phyloP scores from a whole-genome alignment of 2,329 filamentous ascomycete genomes.

The Didymella arachidicola region DNA sequence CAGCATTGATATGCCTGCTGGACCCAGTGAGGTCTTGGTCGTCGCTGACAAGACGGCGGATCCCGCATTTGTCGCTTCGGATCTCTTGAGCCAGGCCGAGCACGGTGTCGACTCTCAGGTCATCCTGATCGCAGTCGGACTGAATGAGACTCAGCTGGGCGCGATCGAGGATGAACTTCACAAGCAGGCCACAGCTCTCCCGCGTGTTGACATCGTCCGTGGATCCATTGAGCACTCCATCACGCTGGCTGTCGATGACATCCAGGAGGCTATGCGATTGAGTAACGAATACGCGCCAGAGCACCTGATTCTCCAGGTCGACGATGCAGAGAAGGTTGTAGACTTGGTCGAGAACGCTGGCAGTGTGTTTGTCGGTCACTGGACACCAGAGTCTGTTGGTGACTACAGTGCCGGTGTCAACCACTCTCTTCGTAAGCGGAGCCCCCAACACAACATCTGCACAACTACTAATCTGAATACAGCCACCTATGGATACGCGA shows the following conservation, averaged over 20 bases:
- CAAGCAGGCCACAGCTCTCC: constrained; percentile 82
- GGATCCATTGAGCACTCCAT: constrained; percentile 91
- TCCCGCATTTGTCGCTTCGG: constrained; percentile 93
- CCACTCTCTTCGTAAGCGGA: constrained; percentile 80
- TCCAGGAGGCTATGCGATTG: constrained; percentile 77
- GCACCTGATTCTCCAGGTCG: constrained; percentile 90
- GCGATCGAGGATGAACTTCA: constrained; percentile 94
- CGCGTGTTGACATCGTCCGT: constrained; percentile 90
- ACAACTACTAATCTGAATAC: constrained; percentile 18
- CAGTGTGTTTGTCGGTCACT: constrained; percentile 92
- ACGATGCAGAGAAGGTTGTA: constrained; percentile 76
- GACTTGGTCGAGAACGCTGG: constrained; percentile 89
- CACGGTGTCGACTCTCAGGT: constrained; percentile 97
- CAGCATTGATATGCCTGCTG: constrained; percentile 97
- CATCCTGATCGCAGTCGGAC: constrained; percentile 83
- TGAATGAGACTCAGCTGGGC: constrained; percentile 73
- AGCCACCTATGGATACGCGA: constrained; percentile 98
- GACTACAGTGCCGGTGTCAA: constrained; percentile 99
- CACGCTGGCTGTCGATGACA: constrained; percentile 77
- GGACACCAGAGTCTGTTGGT: constrained; percentile 97
- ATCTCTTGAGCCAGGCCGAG: constrained; percentile 93
- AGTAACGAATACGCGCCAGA: constrained; percentile 97
- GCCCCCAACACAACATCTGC: too few species aligned
- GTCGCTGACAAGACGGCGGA: constrained; percentile 88
- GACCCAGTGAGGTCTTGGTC: constrained; percentile 95